Conservation (phyloP, 352 stramenopile species). For the Phytopythium oedochilum region DNA sequence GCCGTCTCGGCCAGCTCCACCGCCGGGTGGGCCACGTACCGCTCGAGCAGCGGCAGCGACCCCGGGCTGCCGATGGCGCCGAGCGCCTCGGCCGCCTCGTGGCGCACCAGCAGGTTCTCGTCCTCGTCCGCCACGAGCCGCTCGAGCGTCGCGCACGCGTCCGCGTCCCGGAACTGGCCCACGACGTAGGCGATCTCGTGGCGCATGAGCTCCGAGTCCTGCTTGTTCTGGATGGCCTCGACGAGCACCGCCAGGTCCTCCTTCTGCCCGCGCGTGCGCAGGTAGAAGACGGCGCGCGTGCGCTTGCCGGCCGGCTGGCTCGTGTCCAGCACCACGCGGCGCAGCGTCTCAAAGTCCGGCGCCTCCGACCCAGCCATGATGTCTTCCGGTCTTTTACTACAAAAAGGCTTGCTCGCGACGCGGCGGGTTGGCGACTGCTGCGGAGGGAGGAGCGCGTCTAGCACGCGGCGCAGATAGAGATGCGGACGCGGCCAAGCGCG, state of each 20-base stretch:
- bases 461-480: background rate
- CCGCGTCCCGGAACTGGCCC: constrained; percentile 94
- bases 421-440: background rate
- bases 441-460: background rate
- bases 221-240: constrained; percentile 73
- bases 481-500: background rate
- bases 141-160: constrained; percentile 74
- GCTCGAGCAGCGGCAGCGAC: constrained; percentile 85
- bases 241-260: constrained; percentile 78
- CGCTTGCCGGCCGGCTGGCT: constrained; percentile 85
- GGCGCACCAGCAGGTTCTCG: constrained; percentile 91
- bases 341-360: constrained; percentile 58
- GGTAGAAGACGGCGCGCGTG: constrained; percentile 91
- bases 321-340: constrained; percentile 66
- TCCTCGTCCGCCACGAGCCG: constrained; percentile 77
- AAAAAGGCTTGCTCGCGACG: background rate
- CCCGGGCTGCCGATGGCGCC: constrained; percentile 91
- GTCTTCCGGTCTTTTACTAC: no score
- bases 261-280: constrained; percentile 76
- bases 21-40: constrained; percentile 65
- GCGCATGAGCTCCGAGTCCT: constrained; percentile 93
- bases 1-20: constrained; percentile 96
- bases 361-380: constrained; percentile 19
- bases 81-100: constrained; percentile 95
- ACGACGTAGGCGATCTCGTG: constrained; percentile 99